Percentiles rank a stretch among this genome's conserved stretches.
phyloP scores from a whole-genome alignment of 2,329 filamentous ascomycete species.

The Microcera coccophila region DNA sequence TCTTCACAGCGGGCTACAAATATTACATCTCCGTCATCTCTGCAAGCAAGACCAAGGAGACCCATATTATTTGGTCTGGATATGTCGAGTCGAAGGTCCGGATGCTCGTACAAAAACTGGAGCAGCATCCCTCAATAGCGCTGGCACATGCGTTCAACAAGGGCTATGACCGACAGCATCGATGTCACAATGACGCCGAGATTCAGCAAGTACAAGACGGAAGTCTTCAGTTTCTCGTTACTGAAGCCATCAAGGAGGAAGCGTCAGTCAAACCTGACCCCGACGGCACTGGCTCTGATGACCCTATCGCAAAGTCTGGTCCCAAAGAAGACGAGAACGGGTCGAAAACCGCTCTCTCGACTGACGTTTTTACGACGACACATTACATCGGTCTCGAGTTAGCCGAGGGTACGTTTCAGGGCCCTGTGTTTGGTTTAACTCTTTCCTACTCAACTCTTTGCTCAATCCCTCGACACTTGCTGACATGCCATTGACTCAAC shows the following conservation, averaged over 20 bases:
- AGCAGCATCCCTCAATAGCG: conserved; percentile 73
- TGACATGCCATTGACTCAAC: conserved; percentile 32
- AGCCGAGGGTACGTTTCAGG: conserved; percentile 60
- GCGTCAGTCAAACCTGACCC: conserved; percentile 10
- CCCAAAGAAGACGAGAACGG: conserved; percentile 26
- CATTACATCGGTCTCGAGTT: conserved; percentile 91
- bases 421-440: not conserved
- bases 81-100: conserved; percentile 92
- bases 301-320: conserved; percentile 37
- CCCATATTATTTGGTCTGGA: conserved; percentile 83
- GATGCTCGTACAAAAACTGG: conserved; percentile 76
- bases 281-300: conserved; percentile 34
- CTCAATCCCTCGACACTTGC: no score
- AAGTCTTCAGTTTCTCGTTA: conserved; percentile 44
- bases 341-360: conserved; percentile 12
- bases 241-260: conserved; percentile 32
- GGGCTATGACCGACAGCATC: conserved; percentile 79
- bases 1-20: conserved; percentile 90
- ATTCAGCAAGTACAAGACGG: conserved; percentile 53
- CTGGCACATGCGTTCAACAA: conserved; percentile 91
- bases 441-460: no score
- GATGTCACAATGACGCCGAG: conserved; percentile 54
- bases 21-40: conserved; percentile 90
- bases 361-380: conserved; percentile 76
- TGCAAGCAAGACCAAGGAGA: conserved; percentile 76